Evolutionary conservation across 2,329 filamentous ascomycete species (phyloP).

Genomic region (Periconia sp.): DNA sequence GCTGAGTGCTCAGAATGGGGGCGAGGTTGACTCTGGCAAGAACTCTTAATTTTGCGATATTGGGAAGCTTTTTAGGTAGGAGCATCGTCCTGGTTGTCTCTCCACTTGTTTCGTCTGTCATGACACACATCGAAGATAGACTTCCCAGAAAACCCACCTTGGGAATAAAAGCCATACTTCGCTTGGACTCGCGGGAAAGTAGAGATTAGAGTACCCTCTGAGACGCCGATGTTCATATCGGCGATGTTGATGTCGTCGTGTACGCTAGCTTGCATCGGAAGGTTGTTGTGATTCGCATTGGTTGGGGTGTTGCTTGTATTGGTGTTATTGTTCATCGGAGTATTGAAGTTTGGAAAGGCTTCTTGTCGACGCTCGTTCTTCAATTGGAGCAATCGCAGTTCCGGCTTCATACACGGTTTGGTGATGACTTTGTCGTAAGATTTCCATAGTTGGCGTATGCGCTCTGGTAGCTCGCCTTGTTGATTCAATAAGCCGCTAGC

Average conservation of each 20-base stretch:
- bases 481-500: conserved; percentile 14
- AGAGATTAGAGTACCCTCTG: not conserved
- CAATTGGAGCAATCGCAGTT: conserved; percentile 19
- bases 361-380: conserved; percentile 19
- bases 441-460: conserved; percentile 18
- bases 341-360: not conserved
- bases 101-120: not conserved
- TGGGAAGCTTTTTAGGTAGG: no score
- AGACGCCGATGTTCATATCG: not conserved
- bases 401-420: conserved; percentile 15
- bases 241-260: not conserved
- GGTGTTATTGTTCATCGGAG: not conserved
- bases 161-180: not conserved
- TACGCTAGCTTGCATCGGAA: not conserved
- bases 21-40: no score
- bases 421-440: conserved; percentile 22
- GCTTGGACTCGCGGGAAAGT: not conserved
- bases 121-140: not conserved
- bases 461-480: conserved; percentile 14
- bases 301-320: not conserved
- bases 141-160: not conserved
- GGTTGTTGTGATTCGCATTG: not conserved
- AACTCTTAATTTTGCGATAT: no score
- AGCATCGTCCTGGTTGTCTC: no score
- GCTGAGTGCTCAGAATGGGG: no score